Base-by-base conservation (phyloP, 495 filamentous ascomycete species). In the Trichoderma reesei region DNA sequence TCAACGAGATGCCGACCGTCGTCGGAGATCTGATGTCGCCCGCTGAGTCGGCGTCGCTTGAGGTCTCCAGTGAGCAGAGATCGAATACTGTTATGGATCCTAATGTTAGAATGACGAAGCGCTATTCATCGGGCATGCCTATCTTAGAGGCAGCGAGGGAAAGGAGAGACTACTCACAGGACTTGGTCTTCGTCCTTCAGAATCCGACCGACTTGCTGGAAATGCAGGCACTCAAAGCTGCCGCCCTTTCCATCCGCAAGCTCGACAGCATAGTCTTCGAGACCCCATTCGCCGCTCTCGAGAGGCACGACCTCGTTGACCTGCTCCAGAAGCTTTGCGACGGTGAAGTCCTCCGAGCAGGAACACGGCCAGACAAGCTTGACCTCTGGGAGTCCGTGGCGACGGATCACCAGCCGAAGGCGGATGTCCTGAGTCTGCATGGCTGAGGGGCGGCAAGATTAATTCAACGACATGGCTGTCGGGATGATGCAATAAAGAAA, bases 211-310 rank as follows among this genome's bases (percentile, higher is more conserved):
- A 96, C 80, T 44, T 82, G 79, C 69, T 90, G 85, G 68, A 90
- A 98, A 80, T 98, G 94, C 61, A 98, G 72, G 70, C 90, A 95
- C 71, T 98, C 94, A 64, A 88, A 98, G 46, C 85, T 90, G 3
- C 76, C 79, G 8, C 80, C 80, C 41, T 74, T 71, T 37, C 63
- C 65, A 64, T 80, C 78, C 34, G 74, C 75, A 4, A 97, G 80
- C 72, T 96, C 89, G 37, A 96, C 92, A 18, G 85, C 85, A 75
- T 98, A 98, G 70, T 98, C 90, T 69, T 98, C 94, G 34, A 98
- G 70, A 1, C 92, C 94, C 89, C 89, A 96, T 65, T 88, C 82
- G 63, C 76, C 83, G 46, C 88, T 88, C 73, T 97, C 94, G 1
- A 98, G 81, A 2, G 92, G 92, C 8, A 97, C 76, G 33, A 90